Evolutionary conservation across 768 basidiomycete genomes (phyloP), one percentile per base, ranked within the genome.

Genomic region (Rhizopogon rudus): DNA sequence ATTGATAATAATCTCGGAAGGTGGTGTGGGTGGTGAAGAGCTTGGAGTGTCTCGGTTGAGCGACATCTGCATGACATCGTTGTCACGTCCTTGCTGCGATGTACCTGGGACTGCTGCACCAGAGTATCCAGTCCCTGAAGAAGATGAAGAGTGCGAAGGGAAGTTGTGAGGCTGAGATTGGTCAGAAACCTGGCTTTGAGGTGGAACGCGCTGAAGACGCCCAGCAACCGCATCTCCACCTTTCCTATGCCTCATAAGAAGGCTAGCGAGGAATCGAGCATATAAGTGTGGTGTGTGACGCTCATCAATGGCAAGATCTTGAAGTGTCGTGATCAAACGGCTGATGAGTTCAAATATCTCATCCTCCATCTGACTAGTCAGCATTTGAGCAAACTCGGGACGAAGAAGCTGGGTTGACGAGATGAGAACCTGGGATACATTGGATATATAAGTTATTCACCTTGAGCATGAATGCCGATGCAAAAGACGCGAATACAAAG

Each of bases 401-500:
- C 84, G 81, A 31, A 92, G 77, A 31, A 91, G 75, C 86, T 89
- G 54, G 56, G 39, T 29, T 13, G 16, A 52, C 39, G 9, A 35
- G 40, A 51, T 44, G 58, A 49, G 12, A 53, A 22, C 5, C 22
- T 9, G 31, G 28, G 8, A 29, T 9, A 44, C 25, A 44, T 13
- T 14, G 8, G 3, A 48, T 28, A 51, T 28, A 20, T 7, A 10
- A 20, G 28, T 10, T 44, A 66, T 73, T 9, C 49, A 87, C 87
- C 79, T 91, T 91, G 59, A 91, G 80, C 52, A 92, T 72, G 73
- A 91, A 92, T 0, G 89, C 90, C 25, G 87, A 88, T 0, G 90
- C 89, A 64, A 92, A 92, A 1, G 87, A 81, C 2, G 85, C 81
- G 63, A 91, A 91, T 33, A 91, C 77, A 58, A 91, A 91, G 64